Conservation (phyloP, 345 rosid genomes). For the Fremontodendron californicum region DNA sequence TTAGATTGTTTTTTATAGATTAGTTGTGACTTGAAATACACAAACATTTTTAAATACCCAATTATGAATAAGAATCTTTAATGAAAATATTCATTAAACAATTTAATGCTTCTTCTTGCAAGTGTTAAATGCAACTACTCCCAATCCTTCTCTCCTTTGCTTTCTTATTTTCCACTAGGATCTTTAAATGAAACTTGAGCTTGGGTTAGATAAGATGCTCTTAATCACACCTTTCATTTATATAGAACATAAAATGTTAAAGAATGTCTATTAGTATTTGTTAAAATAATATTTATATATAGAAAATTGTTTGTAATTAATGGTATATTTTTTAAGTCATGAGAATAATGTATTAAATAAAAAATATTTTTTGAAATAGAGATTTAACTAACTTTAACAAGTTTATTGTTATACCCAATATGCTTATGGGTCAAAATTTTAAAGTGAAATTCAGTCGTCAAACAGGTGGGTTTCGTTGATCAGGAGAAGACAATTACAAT, state of each 20-base stretch:
- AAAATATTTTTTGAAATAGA: no score
- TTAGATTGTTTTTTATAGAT: background rate
- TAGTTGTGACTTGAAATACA: background rate
- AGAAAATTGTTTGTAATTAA: no score
- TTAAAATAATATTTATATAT: background rate
- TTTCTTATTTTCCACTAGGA: background rate
- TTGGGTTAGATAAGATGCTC: constrained; percentile 3
- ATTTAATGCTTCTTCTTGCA: background rate
- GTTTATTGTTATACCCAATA: no score
- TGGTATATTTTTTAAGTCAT: no score
- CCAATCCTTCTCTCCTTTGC: background rate
- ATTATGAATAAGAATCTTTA: background rate
- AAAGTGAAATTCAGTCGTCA: no score
- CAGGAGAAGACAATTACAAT: no score
- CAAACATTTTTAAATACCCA: background rate
- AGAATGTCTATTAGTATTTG: background rate
- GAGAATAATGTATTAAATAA: no score
- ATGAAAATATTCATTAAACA: background rate
- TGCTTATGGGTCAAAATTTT: no score
- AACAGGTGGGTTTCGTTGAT: no score
- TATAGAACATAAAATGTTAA: background rate
- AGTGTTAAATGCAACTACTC: background rate
- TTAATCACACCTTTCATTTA: background rate
- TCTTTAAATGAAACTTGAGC: background rate
- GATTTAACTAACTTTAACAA: no score